These are phyloP conservation scores for Artemisia princeps DNA, from an alignment of 140 eudicot genomes.

Conservation along the genomic window DNA sequence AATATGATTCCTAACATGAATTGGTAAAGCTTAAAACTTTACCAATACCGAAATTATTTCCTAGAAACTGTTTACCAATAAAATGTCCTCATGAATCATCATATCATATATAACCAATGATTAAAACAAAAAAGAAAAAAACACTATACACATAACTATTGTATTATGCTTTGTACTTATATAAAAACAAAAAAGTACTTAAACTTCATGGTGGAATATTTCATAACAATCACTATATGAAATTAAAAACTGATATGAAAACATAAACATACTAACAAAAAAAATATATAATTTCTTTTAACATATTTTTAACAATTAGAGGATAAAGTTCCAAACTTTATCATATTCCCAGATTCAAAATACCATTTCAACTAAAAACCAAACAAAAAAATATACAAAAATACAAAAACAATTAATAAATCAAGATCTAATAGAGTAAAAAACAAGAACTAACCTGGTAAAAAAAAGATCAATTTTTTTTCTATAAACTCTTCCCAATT, in stretches of 20 bases:
- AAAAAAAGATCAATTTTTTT: slow-evolving; percentile 21
- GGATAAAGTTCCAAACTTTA: slow-evolving; percentile 16
- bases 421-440: slow-evolving; percentile 25
- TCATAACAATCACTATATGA: slow-evolving; percentile 16
- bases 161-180: too few relatives aligned
- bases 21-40: too few relatives aligned
- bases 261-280: neutral
- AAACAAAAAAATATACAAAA: neutral
- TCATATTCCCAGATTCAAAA: slow-evolving; percentile 26
- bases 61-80: neutral
- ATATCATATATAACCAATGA: neutral
- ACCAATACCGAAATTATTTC: slow-evolving; percentile 6
- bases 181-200: slow-evolving; percentile 1
- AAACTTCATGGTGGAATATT: neutral
- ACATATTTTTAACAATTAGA: neutral
- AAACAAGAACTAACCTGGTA: slow-evolving; percentile 24
- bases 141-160: too few relatives aligned
- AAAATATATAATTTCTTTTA: neutral
- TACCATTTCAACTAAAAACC: slow-evolving; percentile 3
- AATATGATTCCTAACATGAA: too few relatives aligned
- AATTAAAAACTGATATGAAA: neutral
- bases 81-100: slow-evolving; percentile 11
- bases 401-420: slow-evolving; percentile 8
- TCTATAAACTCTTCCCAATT: slow-evolving; percentile 22
- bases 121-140: neutral